These are phyloP conservation scores for Discostella stelligera DNA, from an alignment of 352 stramenopile genomes.

Conservation along the genomic window DNA sequence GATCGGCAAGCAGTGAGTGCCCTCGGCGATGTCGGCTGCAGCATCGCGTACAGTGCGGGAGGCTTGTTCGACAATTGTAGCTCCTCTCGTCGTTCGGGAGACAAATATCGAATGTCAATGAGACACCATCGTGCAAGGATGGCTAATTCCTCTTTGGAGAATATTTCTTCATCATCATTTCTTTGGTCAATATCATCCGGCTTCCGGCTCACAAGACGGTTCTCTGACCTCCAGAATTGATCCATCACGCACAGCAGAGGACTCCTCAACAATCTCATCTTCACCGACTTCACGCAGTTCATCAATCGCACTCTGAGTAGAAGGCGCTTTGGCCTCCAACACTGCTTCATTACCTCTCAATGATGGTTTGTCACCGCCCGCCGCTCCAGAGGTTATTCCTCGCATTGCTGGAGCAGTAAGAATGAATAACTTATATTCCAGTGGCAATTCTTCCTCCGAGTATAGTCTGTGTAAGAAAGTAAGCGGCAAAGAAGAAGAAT, in stretches of 20 bases:
- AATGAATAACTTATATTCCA: constrained; percentile 97
- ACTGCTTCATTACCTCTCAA: constrained; percentile 9
- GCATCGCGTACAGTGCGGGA: constrained; percentile 58
- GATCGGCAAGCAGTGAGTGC: too few species aligned
- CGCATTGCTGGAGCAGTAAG: constrained; percentile 66
- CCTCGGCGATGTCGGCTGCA: constrained; percentile 40
- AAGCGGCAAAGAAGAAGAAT: not conserved
- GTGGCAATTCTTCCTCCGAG: constrained; percentile 94
- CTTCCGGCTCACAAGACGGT: too few species aligned
- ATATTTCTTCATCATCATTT: constrained; percentile 1
- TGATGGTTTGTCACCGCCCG: constrained; percentile 1
- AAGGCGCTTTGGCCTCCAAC: not conserved
- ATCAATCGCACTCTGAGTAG: constrained; percentile 17
- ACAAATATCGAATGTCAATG: constrained; percentile 41
- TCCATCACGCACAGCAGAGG: not conserved
- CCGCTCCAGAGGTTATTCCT: constrained; percentile 12
- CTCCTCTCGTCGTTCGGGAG: constrained; percentile 29
- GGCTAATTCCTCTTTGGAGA: constrained; percentile 46
- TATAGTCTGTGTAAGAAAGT: constrained; percentile 83
- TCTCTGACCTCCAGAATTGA: too few species aligned
- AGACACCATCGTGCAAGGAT: constrained; percentile 47
- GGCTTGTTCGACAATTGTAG: constrained; percentile 58
- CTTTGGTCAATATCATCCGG: too few species aligned
- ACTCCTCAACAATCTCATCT: constrained; percentile 12
- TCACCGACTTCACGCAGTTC: constrained; percentile 13